A percentile compares a stretch with the other conserved stretches of the same genome.
Conservation (phyloP, 768 basidiomycete genomes). For the Tylopilus sp. region DNA sequence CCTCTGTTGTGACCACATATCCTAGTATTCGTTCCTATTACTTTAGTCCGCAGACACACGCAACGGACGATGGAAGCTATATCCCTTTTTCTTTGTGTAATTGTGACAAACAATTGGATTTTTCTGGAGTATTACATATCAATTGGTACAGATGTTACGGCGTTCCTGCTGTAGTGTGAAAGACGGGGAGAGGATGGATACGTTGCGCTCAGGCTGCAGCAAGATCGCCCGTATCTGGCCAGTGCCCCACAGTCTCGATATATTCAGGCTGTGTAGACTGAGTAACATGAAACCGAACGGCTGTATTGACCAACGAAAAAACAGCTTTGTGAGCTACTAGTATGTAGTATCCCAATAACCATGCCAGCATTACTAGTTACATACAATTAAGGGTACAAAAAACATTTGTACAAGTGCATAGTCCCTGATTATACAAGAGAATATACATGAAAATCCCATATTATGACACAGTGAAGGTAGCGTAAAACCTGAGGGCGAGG, state of each 20-base stretch:
- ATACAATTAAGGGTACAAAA: slow-evolving; percentile 19
- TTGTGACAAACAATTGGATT: background rate
- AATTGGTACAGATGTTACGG: background rate
- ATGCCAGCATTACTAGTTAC: slow-evolving; percentile 21
- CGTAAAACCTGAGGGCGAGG: slow-evolving; percentile 9
- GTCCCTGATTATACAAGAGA: slow-evolving; percentile 27
- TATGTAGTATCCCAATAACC: background rate
- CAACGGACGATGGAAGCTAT: background rate
- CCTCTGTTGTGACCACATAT: background rate
- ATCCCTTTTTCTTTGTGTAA: background rate
- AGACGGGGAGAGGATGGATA: no score
- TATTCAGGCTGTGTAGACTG: no score
- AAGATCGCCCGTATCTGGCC: no score
- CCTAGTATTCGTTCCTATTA: background rate
- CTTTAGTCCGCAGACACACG: background rate
- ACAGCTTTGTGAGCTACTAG: no score
- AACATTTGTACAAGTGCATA: slow-evolving; percentile 21
- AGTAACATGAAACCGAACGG: no score
- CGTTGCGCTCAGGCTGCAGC: no score
- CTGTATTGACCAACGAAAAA: no score
- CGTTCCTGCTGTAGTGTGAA: no score
- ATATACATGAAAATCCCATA: slow-evolving; percentile 31
- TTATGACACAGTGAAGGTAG: slow-evolving; percentile 22
- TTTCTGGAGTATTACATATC: background rate
- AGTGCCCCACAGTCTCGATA: no score